Base-by-base conservation (phyloP, 768 basidiomycete genomes). In the Trametes gibbosa region DNA sequence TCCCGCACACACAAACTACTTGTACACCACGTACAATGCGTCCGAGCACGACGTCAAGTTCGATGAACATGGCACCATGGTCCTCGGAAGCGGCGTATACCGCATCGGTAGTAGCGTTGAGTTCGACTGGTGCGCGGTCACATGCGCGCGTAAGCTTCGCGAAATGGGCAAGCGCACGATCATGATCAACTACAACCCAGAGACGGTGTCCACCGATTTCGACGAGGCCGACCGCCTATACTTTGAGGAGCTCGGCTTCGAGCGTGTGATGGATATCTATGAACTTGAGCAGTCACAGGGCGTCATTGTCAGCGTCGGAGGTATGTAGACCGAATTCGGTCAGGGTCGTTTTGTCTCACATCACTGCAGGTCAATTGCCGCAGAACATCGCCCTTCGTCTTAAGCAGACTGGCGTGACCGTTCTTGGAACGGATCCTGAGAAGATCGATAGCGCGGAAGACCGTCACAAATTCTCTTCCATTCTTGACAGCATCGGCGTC, bases 101-200 rank as follows among this genome's bases (percentile, higher is more conserved):
- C 89, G 97, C 59, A 98, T 99, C 66, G 97, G 97, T 46, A 93
- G 90, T 73, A 95, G 92, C 64, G 97, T 99, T 70, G 97, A 99
- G 79, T 99, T 99, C 72, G 97, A 99, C 73, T 99, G 97, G 97
- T 99, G 97, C 72, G 96, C 97, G n/a, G 97, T 99, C 40, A 98
- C 96, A 1, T 98, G 95, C 72, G 94, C 95, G 14, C 82, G 97
- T 60, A 90, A 90, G 71, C 84, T 99, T 54, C 83, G 95, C 68
- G 85, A 90, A 64, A 91, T 94, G 84, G 95, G 95, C 72, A 89
- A 90, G 70, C 86, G 86, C 75, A 98, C 97, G 43, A 87, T 99
- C 77, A 98, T 98, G 96, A 83, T 99, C 82, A 99, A 99, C 80
- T 99, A 99, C 76, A 99, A 98, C 75, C 96, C 96, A 9, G 97